Percentiles rank a stretch among this genome's conserved stretches.
These are phyloP conservation scores for Brettanomyces nanus DNA, from an alignment of 805 yeast genomes.

Conservation along the genomic window DNA sequence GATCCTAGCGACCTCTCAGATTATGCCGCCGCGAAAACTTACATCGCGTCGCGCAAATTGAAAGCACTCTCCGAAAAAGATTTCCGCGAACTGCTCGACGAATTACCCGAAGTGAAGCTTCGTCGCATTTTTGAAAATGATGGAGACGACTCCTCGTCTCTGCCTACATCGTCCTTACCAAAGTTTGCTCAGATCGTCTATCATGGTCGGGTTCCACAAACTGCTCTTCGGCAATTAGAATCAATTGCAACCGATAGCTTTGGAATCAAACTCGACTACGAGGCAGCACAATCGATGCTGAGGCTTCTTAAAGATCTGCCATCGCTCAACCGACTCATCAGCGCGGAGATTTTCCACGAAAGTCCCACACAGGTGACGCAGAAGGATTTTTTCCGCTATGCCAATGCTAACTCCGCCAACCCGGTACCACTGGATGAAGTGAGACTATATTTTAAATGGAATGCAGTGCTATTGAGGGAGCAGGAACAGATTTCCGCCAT, in stretches of 20 bases:
- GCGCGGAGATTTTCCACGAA: slow-evolving; percentile 20
- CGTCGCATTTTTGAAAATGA: slow-evolving; percentile 8
- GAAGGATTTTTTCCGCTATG: slow-evolving; percentile 19
- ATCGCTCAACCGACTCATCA: slow-evolving; percentile 23
- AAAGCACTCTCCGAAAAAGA: slow-evolving; percentile 6
- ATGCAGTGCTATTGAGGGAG: slow-evolving; percentile 21
- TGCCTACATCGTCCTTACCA: slow-evolving; percentile 1
- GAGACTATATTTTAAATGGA: slow-evolving; percentile 29
- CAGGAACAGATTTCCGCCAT: slow-evolving; percentile 19
- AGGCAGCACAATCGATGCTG: slow-evolving; percentile 39
- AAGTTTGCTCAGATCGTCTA: slow-evolving; percentile 19
- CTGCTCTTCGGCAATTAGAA: slow-evolving; percentile 59
- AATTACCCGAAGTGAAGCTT: slow-evolving; percentile 23
- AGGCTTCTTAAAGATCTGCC: slow-evolving; percentile 34
- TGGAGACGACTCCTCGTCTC: background rate
- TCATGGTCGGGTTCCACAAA: slow-evolving; percentile 27
- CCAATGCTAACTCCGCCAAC: slow-evolving; percentile 10
- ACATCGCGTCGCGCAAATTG: background rate
- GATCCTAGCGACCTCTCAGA: background rate
- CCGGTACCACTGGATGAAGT: slow-evolving; percentile 22
- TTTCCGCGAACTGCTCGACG: slow-evolving; percentile 17
- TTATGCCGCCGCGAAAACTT: background rate
- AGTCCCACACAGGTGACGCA: slow-evolving; percentile 4
- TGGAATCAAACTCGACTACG: slow-evolving; percentile 37
- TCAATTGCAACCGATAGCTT: slow-evolving; percentile 25